Percentiles rank a stretch among this genome's conserved stretches.
These are phyloP conservation scores for Beauveria asiatica DNA, from an alignment of 2,329 filamentous ascomycete genomes.

Conservation along the genomic window DNA sequence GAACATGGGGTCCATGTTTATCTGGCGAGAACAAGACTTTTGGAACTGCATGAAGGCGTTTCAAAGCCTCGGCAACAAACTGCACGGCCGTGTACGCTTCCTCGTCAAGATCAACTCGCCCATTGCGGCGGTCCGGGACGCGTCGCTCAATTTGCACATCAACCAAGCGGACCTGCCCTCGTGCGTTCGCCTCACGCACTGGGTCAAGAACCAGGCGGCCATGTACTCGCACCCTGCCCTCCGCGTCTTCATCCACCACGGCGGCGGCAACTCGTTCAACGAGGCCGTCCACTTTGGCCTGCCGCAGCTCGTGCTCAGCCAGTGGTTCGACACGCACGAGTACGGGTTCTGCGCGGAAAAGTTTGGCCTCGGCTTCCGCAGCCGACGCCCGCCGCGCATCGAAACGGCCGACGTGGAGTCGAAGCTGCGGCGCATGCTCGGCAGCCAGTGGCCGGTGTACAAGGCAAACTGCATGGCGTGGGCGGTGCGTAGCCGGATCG, in stretches of 20 bases:
- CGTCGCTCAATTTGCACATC: not conserved
- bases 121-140: not conserved
- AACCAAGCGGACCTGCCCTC: not conserved
- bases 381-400: not conserved
- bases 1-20: slow-evolving; percentile 5
- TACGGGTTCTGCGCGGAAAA: not conserved
- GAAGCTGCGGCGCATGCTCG: not conserved
- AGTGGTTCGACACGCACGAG: slow-evolving; percentile 9
- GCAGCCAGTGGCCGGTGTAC: not conserved
- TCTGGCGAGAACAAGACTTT: not conserved
- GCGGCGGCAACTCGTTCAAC: slow-evolving; percentile 7
- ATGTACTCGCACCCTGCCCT: not conserved
- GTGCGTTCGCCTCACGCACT: not conserved
- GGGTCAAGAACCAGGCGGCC: not conserved
- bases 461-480: slow-evolving; percentile 3
- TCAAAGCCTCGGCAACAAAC: not conserved
- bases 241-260: slow-evolving; percentile 2
- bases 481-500: not conserved
- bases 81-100: not conserved
- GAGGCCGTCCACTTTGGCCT: slow-evolving; percentile 1
- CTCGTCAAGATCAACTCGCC: slow-evolving; percentile 4
- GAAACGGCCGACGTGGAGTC: not conserved
- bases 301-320: not conserved
- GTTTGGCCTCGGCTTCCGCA: slow-evolving; percentile 2
- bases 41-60: not conserved